Base-by-base conservation (phyloP, 2,329 filamentous ascomycete genomes). In the Ciborinia camelliae region DNA sequence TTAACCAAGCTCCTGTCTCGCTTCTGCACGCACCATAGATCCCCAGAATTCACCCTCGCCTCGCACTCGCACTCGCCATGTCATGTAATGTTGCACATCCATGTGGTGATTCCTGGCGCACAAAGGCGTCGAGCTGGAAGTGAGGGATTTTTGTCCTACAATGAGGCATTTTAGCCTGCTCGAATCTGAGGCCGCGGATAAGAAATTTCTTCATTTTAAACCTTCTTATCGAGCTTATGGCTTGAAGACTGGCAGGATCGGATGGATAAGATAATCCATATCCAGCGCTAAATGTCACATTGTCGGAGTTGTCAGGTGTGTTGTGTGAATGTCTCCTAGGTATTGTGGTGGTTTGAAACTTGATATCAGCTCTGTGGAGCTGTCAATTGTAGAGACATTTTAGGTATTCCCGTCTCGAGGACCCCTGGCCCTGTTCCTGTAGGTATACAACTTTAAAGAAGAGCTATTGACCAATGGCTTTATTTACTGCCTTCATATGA, bases 91-190 rank as follows among this genome's bases (percentile, higher is more conserved):
- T n/a, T n/a, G n/a, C n/a, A n/a, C n/a, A n/a, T n/a, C n/a, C n/a
- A n/a, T 9, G 32, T 47, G 39, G 35, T 47, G n/a, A n/a, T 35
- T 59, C n/a, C 30, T 59, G 55, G 28, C 28, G 55, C 55, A 35
- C n/a, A 18, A 35, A 59, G 55, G 41, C 55, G 41, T 47, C 14
- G 41, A 59, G 55, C 55, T 59, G 55, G 55, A 12, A 23, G n/a
- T 62, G 60, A 55, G 60, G 60, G 12, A 62, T 62, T 55, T 62
- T 30, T 62, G 47, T 32, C 20, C 20, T 32, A 54, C 47, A 62
- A 62, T 57, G 61, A 57, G 61, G 61, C 8, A 71, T 71, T 71
- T 71, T 71, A 64, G 70, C 71, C 70, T 73, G 68, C 71, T 71
- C 71, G 71, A 73, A 73, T 73, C 70, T 23, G 43, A 32, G 30